Evolutionary conservation across 108 stramenopile genomes (phyloP).

Genomic region (Poteriospumella lacustris): DNA sequence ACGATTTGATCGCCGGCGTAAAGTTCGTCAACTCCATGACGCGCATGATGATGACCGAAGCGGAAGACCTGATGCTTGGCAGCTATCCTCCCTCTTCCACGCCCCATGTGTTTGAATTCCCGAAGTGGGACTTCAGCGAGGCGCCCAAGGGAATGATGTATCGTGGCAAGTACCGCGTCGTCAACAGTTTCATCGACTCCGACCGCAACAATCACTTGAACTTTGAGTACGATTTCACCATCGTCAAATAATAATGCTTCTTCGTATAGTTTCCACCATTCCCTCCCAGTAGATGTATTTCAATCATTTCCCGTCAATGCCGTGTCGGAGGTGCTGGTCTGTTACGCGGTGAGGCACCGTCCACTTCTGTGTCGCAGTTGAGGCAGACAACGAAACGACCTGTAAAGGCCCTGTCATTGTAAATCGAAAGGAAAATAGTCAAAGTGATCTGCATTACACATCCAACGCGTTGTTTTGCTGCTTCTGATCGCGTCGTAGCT

Average conservation of each 20-base stretch:
- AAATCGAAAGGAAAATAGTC: neutral
- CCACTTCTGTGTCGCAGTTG: no score
- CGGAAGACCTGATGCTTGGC: constrained; percentile 33
- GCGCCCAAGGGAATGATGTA: constrained; percentile 39
- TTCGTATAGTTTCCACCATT: no score
- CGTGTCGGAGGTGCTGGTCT: no score
- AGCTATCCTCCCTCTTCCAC: constrained; percentile 25
- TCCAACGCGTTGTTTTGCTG: neutral
- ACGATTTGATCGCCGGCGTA: constrained; percentile 36
- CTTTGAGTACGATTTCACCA: constrained; percentile 31
- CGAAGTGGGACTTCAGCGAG: constrained; percentile 21
- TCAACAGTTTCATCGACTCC: constrained; percentile 31
- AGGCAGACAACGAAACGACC: no score
- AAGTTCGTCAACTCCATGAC: constrained; percentile 28
- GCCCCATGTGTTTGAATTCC: constrained; percentile 37
- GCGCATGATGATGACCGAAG: constrained; percentile 3
- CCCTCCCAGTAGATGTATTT: no score
- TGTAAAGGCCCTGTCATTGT: no score
- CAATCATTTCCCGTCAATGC: no score
- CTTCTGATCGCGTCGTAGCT: neutral
- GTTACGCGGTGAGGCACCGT: no score
- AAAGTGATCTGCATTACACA: neutral
- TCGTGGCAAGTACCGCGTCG: constrained; percentile 27
- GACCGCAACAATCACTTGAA: constrained; percentile 30
- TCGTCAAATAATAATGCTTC: constrained; percentile 36